phyloP scores from a whole-genome alignment of 2,329 filamentous ascomycete species.

The Sphaerulina vaccinii region DNA sequence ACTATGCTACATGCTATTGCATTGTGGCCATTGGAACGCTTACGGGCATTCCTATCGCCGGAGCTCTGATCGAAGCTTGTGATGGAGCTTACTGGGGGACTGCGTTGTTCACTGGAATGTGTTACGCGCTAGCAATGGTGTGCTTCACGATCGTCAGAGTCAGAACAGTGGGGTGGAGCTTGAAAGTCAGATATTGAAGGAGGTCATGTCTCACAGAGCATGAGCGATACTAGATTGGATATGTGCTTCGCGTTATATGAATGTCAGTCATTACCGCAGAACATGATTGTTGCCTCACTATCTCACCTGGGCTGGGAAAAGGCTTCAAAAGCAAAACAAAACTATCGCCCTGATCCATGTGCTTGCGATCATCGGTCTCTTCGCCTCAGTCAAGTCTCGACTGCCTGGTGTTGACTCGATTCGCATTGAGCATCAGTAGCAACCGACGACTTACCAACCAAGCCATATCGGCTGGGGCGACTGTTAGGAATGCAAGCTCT shows the following conservation, averaged over 20 bases:
- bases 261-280: not conserved
- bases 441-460: too few relatives aligned
- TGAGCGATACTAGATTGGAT: not conserved
- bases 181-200: constrained; percentile 24
- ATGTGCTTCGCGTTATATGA: not conserved
- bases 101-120: constrained; percentile 29
- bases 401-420: too few relatives aligned
- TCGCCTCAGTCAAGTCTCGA: too few relatives aligned
- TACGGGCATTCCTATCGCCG: constrained; percentile 37
- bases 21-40: constrained; percentile 31
- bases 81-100: constrained; percentile 34
- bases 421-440: too few relatives aligned
- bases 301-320: too few relatives aligned
- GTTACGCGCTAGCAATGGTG: constrained; percentile 25
- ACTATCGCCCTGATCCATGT: too few relatives aligned
- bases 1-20: constrained; percentile 40
- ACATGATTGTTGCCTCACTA: not conserved
- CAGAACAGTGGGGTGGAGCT: constrained; percentile 43
- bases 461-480: too few relatives aligned
- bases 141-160: constrained; percentile 38
- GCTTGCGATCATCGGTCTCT: too few relatives aligned
- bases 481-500: too few relatives aligned
- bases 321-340: too few relatives aligned
- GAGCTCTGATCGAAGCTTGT: constrained; percentile 27
- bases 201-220: not conserved